Evolutionary conservation across 148 eudicot genomes (phyloP).

Genomic region (Euryodendron excelsum): DNA sequence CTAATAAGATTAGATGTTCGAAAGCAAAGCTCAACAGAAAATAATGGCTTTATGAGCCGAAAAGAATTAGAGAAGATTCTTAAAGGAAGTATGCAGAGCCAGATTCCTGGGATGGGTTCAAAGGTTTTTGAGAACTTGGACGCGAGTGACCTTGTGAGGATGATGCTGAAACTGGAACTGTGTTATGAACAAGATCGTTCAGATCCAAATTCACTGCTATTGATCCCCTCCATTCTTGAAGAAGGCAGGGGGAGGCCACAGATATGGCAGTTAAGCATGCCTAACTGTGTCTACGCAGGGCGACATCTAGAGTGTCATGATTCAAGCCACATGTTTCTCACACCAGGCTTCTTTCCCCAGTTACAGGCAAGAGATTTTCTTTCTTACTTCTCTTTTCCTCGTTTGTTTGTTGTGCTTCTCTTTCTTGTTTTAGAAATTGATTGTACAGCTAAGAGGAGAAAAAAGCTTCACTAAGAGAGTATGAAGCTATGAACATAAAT

Average conservation of each 20-base stretch:
- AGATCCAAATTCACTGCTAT: conserved; percentile 55
- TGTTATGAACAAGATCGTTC: conserved; percentile 71
- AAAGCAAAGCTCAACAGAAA: conserved; percentile 41
- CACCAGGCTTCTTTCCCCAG: conserved; percentile 83
- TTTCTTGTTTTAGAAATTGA: neutral
- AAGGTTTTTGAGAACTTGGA: conserved; percentile 64
- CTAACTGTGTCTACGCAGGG: conserved; percentile 67
- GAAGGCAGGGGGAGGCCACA: conserved; percentile 71
- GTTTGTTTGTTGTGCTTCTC: neutral
- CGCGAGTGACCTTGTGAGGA: conserved; percentile 53
- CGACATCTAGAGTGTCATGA: conserved; percentile 87
- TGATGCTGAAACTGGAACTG: conserved; percentile 85
- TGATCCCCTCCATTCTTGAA: conserved; percentile 71
- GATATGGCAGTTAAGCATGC: conserved; percentile 62
- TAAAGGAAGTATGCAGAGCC: conserved; percentile 64
- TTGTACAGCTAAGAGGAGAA: neutral
- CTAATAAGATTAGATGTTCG: conserved; percentile 46
- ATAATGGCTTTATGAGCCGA: conserved; percentile 63
- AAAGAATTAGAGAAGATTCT: conserved; percentile 73
- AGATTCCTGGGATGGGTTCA: conserved; percentile 64
- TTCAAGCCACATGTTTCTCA: conserved; percentile 75
- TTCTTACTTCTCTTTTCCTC: neutral
- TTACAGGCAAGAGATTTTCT: conserved; percentile 62
- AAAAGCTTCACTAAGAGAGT: neutral
- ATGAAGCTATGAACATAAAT: neutral